Conservation (phyloP, 78 protist species). For the Corallochytrium limacisporum region DNA sequence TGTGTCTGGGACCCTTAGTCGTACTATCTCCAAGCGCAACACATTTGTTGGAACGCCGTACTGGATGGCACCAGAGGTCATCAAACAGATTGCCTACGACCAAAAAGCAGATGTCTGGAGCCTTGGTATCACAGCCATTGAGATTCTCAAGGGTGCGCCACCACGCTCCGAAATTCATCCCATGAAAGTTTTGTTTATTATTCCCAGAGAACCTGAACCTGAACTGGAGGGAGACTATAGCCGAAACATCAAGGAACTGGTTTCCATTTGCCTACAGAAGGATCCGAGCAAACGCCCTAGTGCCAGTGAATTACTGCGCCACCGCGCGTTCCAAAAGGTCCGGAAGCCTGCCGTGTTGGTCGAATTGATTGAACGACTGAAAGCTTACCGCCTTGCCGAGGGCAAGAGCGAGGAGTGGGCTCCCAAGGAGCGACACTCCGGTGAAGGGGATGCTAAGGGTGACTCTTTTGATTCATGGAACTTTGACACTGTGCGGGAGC, state of each 20-base stretch:
- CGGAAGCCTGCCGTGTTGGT: no score
- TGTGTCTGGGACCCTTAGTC: background rate
- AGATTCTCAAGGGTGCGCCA: conserved; percentile 38
- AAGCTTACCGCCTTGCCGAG: no score
- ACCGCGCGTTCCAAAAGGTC: no score
- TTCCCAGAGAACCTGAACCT: conserved; percentile 1
- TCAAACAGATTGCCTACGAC: background rate
- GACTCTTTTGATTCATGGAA: no score
- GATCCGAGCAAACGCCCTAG: no score
- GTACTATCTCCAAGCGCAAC: background rate
- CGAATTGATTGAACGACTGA: no score
- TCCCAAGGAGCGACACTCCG: no score
- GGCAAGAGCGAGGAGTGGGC: no score
- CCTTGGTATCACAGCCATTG: conserved; percentile 67
- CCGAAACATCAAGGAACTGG: background rate
- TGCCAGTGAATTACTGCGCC: no score
- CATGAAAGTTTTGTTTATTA: conserved; percentile 35
- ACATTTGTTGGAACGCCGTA: conserved; percentile 6
- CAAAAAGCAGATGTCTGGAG: conserved; percentile 55
- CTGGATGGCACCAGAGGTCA: background rate
- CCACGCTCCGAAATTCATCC: conserved; percentile 43
- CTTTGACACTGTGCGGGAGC: no score
- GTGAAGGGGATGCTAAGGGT: no score
- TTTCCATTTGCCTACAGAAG: no score
- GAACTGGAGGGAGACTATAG: background rate